phyloP scores from a whole-genome alignment of 148 eudicot genomes.

The Rhododendron ferrugineum region DNA sequence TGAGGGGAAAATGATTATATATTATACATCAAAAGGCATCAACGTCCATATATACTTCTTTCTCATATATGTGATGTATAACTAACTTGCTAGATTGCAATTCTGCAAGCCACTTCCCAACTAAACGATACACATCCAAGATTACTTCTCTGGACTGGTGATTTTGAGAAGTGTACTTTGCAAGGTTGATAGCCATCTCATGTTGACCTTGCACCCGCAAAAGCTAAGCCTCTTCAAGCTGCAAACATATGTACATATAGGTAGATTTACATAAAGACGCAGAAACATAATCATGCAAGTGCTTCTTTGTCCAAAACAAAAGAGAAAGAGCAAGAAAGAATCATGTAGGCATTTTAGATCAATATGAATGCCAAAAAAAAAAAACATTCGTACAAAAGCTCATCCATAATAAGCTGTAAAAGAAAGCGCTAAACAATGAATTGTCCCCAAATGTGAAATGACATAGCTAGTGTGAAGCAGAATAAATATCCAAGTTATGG shows the following conservation, averaged over 20 bases:
- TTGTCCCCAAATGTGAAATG: too few species aligned
- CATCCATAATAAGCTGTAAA: too few species aligned
- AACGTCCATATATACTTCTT: not conserved
- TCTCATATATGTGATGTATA: not conserved
- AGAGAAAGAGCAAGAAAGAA: slow-evolving; percentile 5
- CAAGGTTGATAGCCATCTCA: slow-evolving; percentile 92
- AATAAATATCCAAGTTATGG: not conserved
- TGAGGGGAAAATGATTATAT: slow-evolving; percentile 1
- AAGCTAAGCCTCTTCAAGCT: slow-evolving; percentile 98
- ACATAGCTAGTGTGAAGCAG: not conserved
- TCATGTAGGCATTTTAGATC: not conserved
- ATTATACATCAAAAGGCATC: not conserved
- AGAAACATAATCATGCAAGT: not conserved
- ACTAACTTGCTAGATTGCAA: slow-evolving; percentile 93
- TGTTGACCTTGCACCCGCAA: slow-evolving; percentile 88
- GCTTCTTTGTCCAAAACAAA: not conserved
- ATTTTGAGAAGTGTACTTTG: slow-evolving; percentile 64
- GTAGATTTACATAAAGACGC: not conserved
- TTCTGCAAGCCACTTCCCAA: slow-evolving; percentile 97
- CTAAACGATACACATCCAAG: slow-evolving; percentile 82
- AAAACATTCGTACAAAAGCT: too few species aligned
- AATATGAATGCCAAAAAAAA: not conserved
- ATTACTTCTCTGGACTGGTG: slow-evolving; percentile 48
- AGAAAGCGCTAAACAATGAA: too few species aligned
- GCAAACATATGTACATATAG: slow-evolving; percentile 7